These are phyloP conservation scores for Lepidium africanum DNA, from an alignment of 345 rosid species.

Conservation along the genomic window DNA sequence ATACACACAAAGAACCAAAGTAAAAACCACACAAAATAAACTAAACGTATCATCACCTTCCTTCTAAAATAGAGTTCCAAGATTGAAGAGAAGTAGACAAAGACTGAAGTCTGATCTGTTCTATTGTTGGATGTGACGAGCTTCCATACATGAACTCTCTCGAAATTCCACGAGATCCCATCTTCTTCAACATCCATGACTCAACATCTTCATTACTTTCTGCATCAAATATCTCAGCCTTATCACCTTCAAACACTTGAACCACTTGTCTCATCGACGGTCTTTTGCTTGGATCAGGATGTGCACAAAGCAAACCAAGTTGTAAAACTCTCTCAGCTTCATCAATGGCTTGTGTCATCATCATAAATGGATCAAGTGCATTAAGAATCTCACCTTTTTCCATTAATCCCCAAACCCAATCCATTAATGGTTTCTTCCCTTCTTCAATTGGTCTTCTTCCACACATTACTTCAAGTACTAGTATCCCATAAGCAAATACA, in stretches of 20 bases:
- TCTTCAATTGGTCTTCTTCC: slow-evolving; percentile 47
- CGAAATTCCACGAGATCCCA: slow-evolving; percentile 23
- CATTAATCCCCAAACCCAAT: slow-evolving; percentile 29
- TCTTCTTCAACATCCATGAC: slow-evolving; percentile 27
- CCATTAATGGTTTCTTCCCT: slow-evolving; percentile 37
- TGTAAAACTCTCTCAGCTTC: slow-evolving; percentile 36
- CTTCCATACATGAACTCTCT: slow-evolving; percentile 21
- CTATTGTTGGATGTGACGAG: slow-evolving; percentile 23
- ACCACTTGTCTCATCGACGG: slow-evolving; percentile 48
- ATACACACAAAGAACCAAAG: background rate
- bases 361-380: slow-evolving; percentile 27
- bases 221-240: slow-evolving; percentile 10
- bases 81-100: slow-evolving; percentile 17
- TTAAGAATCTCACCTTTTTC: slow-evolving; percentile 25
- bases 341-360: background rate
- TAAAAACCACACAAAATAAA: background rate
- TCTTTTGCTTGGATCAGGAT: slow-evolving; percentile 33
- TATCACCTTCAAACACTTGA: slow-evolving; percentile 34
- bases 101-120: slow-evolving; percentile 20
- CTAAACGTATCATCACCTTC: background rate
- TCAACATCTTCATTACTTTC: slow-evolving; percentile 19
- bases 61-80: slow-evolving; percentile 19
- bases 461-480: slow-evolving; percentile 42
- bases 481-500: slow-evolving; percentile 39
- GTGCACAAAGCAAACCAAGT: slow-evolving; percentile 41